These are phyloP conservation scores for Nakaseomyces kungkrabaensis DNA, from an alignment of 1,139 yeast species.

Conservation along the genomic window DNA sequence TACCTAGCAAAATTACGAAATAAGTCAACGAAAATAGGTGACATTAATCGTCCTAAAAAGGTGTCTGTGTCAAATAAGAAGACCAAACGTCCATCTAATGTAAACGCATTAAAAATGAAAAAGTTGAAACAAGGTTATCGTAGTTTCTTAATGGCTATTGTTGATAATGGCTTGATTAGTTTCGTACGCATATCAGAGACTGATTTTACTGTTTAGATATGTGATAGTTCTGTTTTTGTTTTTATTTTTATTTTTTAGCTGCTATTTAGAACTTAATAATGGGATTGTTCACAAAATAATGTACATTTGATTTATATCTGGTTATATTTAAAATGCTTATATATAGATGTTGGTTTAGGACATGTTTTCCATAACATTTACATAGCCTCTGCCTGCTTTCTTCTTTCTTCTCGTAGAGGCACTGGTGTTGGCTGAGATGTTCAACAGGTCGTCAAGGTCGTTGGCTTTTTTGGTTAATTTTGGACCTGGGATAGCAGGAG, in stretches of 20 bases:
- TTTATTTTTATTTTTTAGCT: no score
- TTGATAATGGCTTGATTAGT: constrained; percentile 65
- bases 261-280: no score
- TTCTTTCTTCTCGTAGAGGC: constrained; percentile 38
- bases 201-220: constrained; percentile 36
- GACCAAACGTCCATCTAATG: constrained; percentile 9
- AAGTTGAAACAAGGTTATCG: constrained; percentile 40
- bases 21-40: constrained; percentile 7
- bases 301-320: not conserved
- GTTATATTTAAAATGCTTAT: not conserved
- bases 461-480: constrained; percentile 24
- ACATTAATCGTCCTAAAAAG: no score
- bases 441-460: constrained; percentile 64
- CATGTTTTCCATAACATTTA: constrained; percentile 52
- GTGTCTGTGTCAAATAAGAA: constrained; percentile 18
- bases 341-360: not conserved
- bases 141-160: constrained; percentile 49
- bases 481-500: constrained; percentile 15
- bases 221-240: no score
- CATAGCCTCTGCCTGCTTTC: constrained; percentile 61
- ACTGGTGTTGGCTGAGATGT: constrained; percentile 18
- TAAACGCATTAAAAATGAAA: constrained; percentile 23
- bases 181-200: constrained; percentile 53
- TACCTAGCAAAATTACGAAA: constrained; percentile 16
- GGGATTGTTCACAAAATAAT: no score